Evolutionary conservation across 2,329 filamentous ascomycete genomes (phyloP), one percentile per base, ranked within the genome.

Genomic region (Emergomyces orientalis): DNA sequence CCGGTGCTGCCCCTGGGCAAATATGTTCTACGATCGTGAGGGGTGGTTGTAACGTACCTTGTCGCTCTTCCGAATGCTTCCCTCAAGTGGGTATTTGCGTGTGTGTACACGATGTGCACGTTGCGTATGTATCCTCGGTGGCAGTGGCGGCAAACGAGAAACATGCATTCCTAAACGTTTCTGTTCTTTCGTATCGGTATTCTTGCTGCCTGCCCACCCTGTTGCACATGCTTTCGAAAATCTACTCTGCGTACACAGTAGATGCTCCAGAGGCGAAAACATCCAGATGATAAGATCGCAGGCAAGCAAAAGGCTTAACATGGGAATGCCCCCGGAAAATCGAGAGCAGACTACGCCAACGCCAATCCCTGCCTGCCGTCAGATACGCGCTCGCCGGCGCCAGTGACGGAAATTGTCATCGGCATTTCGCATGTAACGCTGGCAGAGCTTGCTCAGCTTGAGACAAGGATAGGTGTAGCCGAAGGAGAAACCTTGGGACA

Each of bases 401-500:
- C 45, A 22, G 11, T 9, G n/a, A 22, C 1, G 39, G 39, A 43
- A 43, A 59, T 59, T 59, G 56, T 59, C 56, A 59, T 59, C 56
- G 39, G 9, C 39, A 45, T 59, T 13, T 13, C 32, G 22, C 11
- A 59, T 58, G 22, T 45, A 47, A 59, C 56, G 6, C 25, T 58
- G 37, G 37, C 8, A 43, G 25, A 25, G 37, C 54, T 57, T 57
- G 54, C 47, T 47, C 43, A 22, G 8, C 43, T 13, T 14, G 39
- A 1, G 22, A 30, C 52, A 55, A 30, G 49, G 22, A 32, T 52
- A 14, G 27, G 13, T 52, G 14, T 13, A 13, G 41, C 19, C 41
- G 41, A 17, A 43, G 6, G 2, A 43, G 19, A 3, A 14, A 13
- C 19, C 3, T 13, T 4, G 13, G 19, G 13, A 34, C 3, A 4